These are phyloP conservation scores for Elymus sibiricus DNA, from an alignment of 176 grass and related monocot species.

Conservation along the genomic window DNA sequence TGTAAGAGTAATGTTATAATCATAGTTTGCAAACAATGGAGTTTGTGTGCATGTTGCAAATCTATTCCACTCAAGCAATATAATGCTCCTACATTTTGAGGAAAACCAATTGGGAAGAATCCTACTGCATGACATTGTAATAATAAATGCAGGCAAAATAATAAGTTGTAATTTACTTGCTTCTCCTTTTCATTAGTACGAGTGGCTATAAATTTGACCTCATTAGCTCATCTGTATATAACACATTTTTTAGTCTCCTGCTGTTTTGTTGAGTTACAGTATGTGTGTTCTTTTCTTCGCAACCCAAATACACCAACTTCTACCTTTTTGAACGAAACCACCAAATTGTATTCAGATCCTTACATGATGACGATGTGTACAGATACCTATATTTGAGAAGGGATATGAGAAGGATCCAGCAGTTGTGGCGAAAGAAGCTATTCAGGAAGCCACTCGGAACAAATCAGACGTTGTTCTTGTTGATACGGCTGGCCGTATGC, in stretches of 20 bases:
- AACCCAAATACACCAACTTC: neutral
- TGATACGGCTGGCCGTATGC: slow-evolving; percentile 94
- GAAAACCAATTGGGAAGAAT: neutral
- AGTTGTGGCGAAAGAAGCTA: slow-evolving; percentile 89
- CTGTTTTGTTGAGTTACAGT: neutral
- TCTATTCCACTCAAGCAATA: neutral
- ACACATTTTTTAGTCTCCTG: neutral
- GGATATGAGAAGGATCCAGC: slow-evolving; percentile 94
- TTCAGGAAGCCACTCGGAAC: slow-evolving; percentile 73
- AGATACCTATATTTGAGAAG: slow-evolving; percentile 98
- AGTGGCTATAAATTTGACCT: neutral
- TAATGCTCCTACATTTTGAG: neutral
- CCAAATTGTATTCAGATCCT: neutral
- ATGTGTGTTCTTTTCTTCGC: neutral
- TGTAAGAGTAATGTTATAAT: neutral
- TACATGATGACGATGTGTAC: slow-evolving; percentile 23
- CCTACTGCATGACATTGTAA: neutral
- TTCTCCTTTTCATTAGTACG: neutral
- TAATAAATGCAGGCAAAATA: neutral
- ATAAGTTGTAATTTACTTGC: neutral
- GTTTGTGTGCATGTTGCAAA: neutral
- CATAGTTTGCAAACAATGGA: neutral
- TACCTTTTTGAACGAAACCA: neutral
- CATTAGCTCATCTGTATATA: neutral
- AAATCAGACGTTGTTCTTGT: slow-evolving; percentile 93